A percentile compares a stretch with the other conserved stretches of the same genome.
Conservation (phyloP, 164 flowering plant genomes). For the Nymphaea colorata region DNA sequence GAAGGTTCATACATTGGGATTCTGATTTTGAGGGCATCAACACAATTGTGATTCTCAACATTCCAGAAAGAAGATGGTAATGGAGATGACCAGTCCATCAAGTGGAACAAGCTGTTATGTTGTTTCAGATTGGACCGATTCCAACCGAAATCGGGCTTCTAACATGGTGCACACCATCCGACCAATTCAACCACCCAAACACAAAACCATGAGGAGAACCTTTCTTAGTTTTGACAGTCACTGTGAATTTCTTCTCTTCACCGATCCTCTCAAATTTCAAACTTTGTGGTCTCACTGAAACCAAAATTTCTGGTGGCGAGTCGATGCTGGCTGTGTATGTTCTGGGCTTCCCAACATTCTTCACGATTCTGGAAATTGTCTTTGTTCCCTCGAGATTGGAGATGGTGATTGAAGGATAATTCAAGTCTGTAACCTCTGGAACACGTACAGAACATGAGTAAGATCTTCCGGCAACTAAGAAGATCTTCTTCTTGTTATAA, state of each 20-base stretch:
- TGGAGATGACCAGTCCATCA: no score
- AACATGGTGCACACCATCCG: slow-evolving; percentile 51
- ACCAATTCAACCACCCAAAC: slow-evolving; percentile 57
- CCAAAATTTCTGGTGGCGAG: slow-evolving; percentile 23
- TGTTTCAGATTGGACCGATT: not conserved
- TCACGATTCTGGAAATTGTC: slow-evolving; percentile 28
- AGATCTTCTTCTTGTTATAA: slow-evolving; percentile 1
- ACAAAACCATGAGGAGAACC: slow-evolving; percentile 9
- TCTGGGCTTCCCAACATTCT: slow-evolving; percentile 44
- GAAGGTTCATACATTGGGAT: no score
- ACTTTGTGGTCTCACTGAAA: slow-evolving; percentile 21
- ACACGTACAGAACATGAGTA: slow-evolving; percentile 3
- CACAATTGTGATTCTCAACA: no score
- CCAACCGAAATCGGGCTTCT: slow-evolving; percentile 53
- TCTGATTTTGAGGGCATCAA: no score
- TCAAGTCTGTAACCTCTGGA: slow-evolving; percentile 1
- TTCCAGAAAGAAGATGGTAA: no score
- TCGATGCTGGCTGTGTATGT: slow-evolving; percentile 20
- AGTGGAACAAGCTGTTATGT: not conserved
- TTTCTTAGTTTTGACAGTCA: slow-evolving; percentile 13
- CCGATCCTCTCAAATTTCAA: slow-evolving; percentile 31
- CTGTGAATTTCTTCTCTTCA: slow-evolving; percentile 38
- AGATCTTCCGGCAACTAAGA: not conserved
- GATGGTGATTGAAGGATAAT: slow-evolving; percentile 55
- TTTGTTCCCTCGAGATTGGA: slow-evolving; percentile 23